phyloP scores from a whole-genome alignment of 2,329 filamentous ascomycete species.

The Stemphylium vesicarium region DNA sequence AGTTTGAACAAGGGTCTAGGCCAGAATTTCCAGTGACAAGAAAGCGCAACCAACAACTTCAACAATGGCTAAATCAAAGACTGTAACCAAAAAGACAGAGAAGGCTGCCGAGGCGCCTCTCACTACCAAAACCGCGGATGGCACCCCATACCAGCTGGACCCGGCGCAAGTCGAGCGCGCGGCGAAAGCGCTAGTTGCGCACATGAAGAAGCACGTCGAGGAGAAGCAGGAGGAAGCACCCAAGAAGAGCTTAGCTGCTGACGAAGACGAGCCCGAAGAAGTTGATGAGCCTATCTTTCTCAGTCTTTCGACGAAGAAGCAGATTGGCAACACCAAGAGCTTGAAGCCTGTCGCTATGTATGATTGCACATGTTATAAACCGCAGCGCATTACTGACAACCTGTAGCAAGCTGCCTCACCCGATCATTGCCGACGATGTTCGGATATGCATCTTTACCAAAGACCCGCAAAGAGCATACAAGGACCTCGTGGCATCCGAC shows the following conservation, averaged over 20 bases:
- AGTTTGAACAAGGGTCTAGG: constrained; percentile 21
- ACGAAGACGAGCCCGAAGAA: constrained; percentile 53
- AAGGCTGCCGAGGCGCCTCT: constrained; percentile 43
- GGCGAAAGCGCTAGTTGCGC: constrained; percentile 63
- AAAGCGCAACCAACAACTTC: constrained; percentile 14
- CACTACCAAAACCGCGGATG: constrained; percentile 46
- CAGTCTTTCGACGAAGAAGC: constrained; percentile 68
- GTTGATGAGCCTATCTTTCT: constrained; percentile 65
- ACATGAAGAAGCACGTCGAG: constrained; percentile 60
- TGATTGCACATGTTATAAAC: constrained; percentile 14
- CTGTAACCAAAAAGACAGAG: constrained; percentile 30
- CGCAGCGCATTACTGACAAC: constrained; percentile 16
- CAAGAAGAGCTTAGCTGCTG: constrained; percentile 61
- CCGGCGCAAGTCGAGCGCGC: constrained; percentile 63
- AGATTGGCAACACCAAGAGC: constrained; percentile 73
- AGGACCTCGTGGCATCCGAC: constrained; percentile 80
- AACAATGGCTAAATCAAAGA: constrained; percentile 44
- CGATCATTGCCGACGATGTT: constrained; percentile 69
- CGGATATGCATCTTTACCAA: constrained; percentile 88
- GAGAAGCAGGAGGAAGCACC: constrained; percentile 56
- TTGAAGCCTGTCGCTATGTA: constrained; percentile 84
- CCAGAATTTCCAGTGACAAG: constrained; percentile 24
- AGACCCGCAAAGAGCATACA: constrained; percentile 83
- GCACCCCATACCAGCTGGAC: constrained; percentile 53
- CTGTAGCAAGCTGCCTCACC: constrained; percentile 69